Base-by-base conservation (phyloP, 1,139 yeast genomes). In the Saccharomycopsis crataegensis region DNA sequence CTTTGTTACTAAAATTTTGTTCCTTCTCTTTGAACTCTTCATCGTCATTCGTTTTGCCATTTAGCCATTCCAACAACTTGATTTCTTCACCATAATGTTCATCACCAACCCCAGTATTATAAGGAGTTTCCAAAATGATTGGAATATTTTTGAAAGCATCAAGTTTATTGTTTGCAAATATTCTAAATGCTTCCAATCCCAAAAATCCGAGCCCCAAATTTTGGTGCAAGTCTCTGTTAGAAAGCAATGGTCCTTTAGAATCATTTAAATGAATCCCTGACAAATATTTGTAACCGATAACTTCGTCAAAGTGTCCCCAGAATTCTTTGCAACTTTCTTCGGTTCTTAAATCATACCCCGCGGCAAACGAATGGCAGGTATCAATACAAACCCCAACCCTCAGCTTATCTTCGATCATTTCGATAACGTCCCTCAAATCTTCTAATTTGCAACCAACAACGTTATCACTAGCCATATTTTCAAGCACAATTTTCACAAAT, bases 391-490 rank as follows among this genome's bases (percentile, higher is more conserved):
- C 96, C 1, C 99, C 99, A 8, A 93, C 83, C 55, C 99, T 75
- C 1, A 73, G 67, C 66, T 91, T 91, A 63, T 90, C 79, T 2
- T 88, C 85, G 8, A 93, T 79, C 73, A 82, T 66, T 48, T 78
- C 85, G 49, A 93, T 89, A 17, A 94, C 91, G 37, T 78, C 79
- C 40, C 77, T 73, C 48, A 93, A 73, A 64, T 93, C 99, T 60
- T 86, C 81, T 43, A 93, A 70, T 48, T 79, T 75, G 3, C 94
- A 85, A 0, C 99, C 99, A 49, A 93, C 86, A 57, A 91, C 75
- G 59, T 87, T 86, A 61, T 90, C 96, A 11, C 99, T 99, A 0
- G 99, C 97, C 99, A 94, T 93, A 65, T 93, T 93, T 65, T 93
- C 99, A 56, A 94, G 76, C 11, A 93, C 96, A 50, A 93, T 83